phyloP scores from a whole-genome alignment of 2,329 filamentous ascomycete species.

The Clarireedia homoeocarpa region DNA sequence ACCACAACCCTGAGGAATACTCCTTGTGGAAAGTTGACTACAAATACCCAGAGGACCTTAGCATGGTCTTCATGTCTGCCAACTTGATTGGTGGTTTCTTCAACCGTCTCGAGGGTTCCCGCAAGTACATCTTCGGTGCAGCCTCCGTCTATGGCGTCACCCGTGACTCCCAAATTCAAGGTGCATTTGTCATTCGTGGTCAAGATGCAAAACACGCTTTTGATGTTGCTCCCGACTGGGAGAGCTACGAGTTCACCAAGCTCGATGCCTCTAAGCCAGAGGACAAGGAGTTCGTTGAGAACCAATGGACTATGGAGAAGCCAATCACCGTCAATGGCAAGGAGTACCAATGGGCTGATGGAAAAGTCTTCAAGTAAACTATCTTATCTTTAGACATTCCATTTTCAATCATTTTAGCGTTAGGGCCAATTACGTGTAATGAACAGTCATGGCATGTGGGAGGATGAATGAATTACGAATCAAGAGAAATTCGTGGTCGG shows the following conservation, averaged over 20 bases:
- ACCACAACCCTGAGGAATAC: constrained; percentile 89
- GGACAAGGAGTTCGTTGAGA: constrained; percentile 78
- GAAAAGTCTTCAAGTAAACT: constrained; percentile 98
- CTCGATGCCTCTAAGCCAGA: constrained; percentile 81
- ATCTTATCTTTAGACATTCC: constrained; percentile 7
- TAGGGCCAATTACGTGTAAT: constrained; percentile 10
- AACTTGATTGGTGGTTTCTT: constrained; percentile 99
- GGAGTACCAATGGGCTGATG: constrained; percentile 79
- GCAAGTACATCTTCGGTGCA: constrained; percentile 95
- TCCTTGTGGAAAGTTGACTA: constrained; percentile 91
- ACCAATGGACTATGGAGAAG: constrained; percentile 90
- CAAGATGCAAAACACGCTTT: constrained; percentile 81
- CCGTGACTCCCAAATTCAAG: constrained; percentile 86
- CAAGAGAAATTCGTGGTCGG: constrained; percentile 17
- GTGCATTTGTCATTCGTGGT: constrained; percentile 91
- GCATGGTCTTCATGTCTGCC: constrained; percentile 95
- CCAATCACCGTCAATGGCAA: constrained; percentile 74
- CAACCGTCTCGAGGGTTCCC: constrained; percentile 89
- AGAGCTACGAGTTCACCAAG: constrained; percentile 96
- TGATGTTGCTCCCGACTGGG: constrained; percentile 92
- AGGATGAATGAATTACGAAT: constrained; percentile 4
- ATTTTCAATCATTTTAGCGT: constrained; percentile 18
- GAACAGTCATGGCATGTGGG: constrained; percentile 9
- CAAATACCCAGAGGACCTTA: constrained; percentile 99
- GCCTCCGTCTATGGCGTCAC: constrained; percentile 81